Evolutionary conservation across 495 filamentous ascomycete species (phyloP), one percentile per base, ranked within the genome.

Genomic region (Aspergillus sclerotioniger): DNA sequence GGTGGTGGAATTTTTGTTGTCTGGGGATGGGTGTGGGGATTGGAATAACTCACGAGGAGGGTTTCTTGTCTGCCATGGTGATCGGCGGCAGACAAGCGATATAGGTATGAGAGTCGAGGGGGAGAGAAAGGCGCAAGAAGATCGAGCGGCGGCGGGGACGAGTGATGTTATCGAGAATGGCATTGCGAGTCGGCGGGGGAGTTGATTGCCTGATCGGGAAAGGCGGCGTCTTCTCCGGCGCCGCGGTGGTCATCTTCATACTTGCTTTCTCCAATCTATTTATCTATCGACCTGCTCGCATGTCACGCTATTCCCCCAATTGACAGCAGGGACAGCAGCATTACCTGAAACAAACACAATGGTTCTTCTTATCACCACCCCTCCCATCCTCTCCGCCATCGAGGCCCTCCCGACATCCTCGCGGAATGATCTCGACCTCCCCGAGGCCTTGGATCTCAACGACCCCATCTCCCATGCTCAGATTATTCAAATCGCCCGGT

Each of bases 391-490:
- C 67, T 77, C 84, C 64, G 90, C 84, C 8, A 62, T 93, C 12
- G 67, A 81, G 28, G 69, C 71, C 50, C 59, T 82, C 6, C 67
- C 77, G 8, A 33, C 57, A n/a, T 64, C 67, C 19, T 37, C 53
- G 6, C 70, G 70, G 8, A 39, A 67, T 16, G 64, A 71, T 28
- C 68, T 79, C 37, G 54, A 76, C 12, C 62, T 75, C 7, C 70
- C 72, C 29, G 37, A 68, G 32, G 62, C 76, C 31, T 65, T 82
- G 10, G 65, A 73, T 31, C 61, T 83, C 28, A 86, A 88, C 39
- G 82, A 82, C 0, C 90, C 92, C 15, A 90, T 96, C 59, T 87
- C 90, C 12, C 92, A 96, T 72, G 75, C 77, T 12, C 87, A 95
- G 56, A 71, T 96, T n/a, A 77, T 96, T 58, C 75, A 82, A 28